Conservation (phyloP, 257 asterid species). For the Solanum phureja region DNA sequence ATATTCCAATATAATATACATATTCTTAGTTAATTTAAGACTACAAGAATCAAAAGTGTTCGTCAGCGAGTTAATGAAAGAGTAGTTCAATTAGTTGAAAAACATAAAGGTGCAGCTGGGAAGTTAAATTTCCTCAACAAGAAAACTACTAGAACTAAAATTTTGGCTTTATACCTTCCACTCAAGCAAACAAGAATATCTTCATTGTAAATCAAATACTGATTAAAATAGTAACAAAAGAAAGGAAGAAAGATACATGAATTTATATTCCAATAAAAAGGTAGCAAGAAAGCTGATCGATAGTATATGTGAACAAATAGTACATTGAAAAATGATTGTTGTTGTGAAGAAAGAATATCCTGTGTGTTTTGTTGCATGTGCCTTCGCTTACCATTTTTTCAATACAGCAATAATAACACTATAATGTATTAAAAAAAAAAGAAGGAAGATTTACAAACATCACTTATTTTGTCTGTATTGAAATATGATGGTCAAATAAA, state of each 20-base stretch:
- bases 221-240: not conserved
- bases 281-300: not conserved
- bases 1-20: not conserved
- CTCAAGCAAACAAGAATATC: not conserved
- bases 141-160: not conserved
- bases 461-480: slow-evolving; percentile 26
- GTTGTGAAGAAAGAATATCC: slow-evolving; percentile 37
- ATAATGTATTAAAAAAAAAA: not conserved
- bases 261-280: not conserved
- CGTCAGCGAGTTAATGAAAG: not conserved
- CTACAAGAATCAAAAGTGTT: not conserved
- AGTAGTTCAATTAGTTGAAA: not conserved
- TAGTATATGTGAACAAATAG: not conserved
- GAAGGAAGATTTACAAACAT: not conserved
- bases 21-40: not conserved
- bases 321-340: slow-evolving; percentile 37
- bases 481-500: slow-evolving; percentile 20
- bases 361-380: slow-evolving; percentile 9
- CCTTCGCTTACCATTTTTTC: slow-evolving; percentile 12
- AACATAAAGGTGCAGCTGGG: not conserved
- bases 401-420: slow-evolving; percentile 15
- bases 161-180: not conserved
- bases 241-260: not conserved
- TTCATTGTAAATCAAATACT: not conserved
- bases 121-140: not conserved